phyloP scores from a whole-genome alignment of 257 asterid genomes.

The Lycium barbarum region DNA sequence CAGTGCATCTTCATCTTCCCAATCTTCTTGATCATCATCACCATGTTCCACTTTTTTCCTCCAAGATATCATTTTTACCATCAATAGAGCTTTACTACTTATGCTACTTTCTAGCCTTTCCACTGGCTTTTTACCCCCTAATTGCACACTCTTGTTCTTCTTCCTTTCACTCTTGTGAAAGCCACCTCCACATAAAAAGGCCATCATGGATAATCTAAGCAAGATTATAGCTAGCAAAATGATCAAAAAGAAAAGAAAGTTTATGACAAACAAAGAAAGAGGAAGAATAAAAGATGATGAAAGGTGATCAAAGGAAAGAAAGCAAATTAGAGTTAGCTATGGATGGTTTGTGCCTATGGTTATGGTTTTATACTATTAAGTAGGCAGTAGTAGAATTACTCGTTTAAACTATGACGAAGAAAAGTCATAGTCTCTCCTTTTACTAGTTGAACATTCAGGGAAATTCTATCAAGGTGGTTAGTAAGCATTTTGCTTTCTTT shows the following conservation, averaged over 20 bases:
- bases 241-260: constrained; percentile 32
- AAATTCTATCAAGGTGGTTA: background rate
- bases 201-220: constrained; percentile 37
- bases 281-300: background rate
- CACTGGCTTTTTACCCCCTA: constrained; percentile 47
- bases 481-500: too few relatives aligned
- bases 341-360: background rate
- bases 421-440: background rate
- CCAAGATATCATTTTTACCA: constrained; percentile 73
- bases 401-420: background rate
- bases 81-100: constrained; percentile 61
- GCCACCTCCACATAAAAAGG: constrained; percentile 59
- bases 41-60: constrained; percentile 57
- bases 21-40: constrained; percentile 29
- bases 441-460: background rate
- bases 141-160: constrained; percentile 38
- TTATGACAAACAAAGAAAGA: background rate
- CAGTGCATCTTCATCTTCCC: constrained; percentile 48
- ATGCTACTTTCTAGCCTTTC: constrained; percentile 52
- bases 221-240: constrained; percentile 37
- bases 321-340: background rate
- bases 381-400: background rate
- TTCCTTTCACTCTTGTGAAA: constrained; percentile 23
- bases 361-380: background rate
- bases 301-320: background rate